Base-by-base conservation (phyloP, 106 monocot genomes). In the Iris macrosiphon region DNA sequence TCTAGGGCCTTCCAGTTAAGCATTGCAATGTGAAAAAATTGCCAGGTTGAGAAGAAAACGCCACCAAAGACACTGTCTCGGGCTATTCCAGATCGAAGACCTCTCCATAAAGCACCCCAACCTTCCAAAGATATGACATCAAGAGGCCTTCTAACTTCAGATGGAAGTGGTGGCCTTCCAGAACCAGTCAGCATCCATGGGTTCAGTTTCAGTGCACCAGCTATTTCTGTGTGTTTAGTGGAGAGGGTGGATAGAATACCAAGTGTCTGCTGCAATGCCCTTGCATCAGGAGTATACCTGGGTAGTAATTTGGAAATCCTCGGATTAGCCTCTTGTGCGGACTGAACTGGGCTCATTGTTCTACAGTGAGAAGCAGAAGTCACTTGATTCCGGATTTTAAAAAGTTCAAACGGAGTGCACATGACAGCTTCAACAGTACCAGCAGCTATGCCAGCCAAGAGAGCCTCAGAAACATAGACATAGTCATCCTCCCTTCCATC, bases 121-220 rank as follows among this genome's bases (percentile, higher is more conserved):
- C 98, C 98, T 60, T 99, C 98, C 63, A 87, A 79, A 5, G 77
- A 69, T 16, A 91, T 55, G 21, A 99, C 38, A 44, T 66, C 61
- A 26, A 32, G 60, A 26, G 76, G 75, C n/a, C 60, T 64, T 66
- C 54, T 87, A 27, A 99, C 67, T 49, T 83, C 80, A 62, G 87
- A 91, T 42, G 87, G 75, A 57, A 91, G 75, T 54, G 91, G 98
- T 22, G 75, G 80, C 41, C 80, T 90, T 29, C 83, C 87, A 26
- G 91, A 91, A 32, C 98, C 98, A 62, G 87, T 87, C 58, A 91
- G 31, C 98, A 99, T 81, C 98, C 98, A 99, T 3, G 98, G 98
- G 24, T 91, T 73, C 31, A 61, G 52, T 62, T 81, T 87, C 57
- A 99, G 67, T 18, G 70, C 77, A 60, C 56, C 52, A 51, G 61